Evolutionary conservation across 164 flowering plant genomes (phyloP), one percentile per base, ranked within the genome.

Genomic region (Umbilicus rupestris): DNA sequence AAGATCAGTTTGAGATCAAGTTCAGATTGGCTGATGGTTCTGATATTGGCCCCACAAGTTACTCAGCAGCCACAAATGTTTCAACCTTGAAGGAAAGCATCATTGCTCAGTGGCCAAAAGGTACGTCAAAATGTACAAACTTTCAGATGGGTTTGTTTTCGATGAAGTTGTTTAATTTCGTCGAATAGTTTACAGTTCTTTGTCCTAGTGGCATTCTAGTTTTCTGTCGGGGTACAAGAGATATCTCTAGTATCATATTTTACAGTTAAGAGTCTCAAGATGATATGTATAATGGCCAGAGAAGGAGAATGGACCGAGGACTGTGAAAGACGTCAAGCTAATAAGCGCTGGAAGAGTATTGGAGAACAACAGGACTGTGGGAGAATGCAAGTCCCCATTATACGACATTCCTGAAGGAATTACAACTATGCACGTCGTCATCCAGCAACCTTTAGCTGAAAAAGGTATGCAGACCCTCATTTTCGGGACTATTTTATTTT

Each of bases 401-500:
- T 78, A 76, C 66, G 82, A 81, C 60, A 73, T 75, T 70, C 78
- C 77, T 1, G 74, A 76, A 42, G 82, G 76, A 39, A 76, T 74
- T 39, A 79, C 77, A 50, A 81, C 79, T 50, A 81, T 81, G 84
- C 84, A 81, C 73, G 84, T 81, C 28, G 75, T 81, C 66, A 78
- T 81, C 71, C 84, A 80, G 68, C 84, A 79, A 65, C 75, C 80
- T 70, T 35, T 69, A 37, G 71, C 70, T 5, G 77, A 77, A 68
- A 62, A 62, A 62, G 45, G 65, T 62, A 62, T 49, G 55, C 11
- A 49, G 28, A 6, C 55, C 28, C 3, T 49, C 8, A 52, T 24
- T 28, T 28, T 52, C 20, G 20, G 12, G 10, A 10, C 20, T 26
- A 24, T 26, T 2, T 9, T 24, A 15, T 26, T 8, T n/a, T 26